A percentile compares a stretch with the other conserved stretches of the same genome.
Conservation (phyloP, 108 stramenopile species). For the Skeletonema tropicum region DNA sequence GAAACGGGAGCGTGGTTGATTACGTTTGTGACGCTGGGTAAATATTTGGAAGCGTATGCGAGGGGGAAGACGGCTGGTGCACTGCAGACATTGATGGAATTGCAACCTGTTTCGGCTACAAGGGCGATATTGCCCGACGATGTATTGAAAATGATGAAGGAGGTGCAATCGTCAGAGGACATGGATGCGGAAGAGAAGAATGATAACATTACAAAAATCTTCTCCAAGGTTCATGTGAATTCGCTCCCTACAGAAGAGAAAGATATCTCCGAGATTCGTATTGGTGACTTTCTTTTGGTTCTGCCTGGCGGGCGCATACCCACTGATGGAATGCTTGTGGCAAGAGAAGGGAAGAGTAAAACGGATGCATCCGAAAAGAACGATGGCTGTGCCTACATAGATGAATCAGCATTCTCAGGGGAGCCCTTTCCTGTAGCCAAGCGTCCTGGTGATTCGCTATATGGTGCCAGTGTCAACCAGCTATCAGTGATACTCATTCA, state of each 20-base stretch:
- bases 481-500: conserved; percentile 67
- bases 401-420: conserved; percentile 94
- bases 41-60: conserved; percentile 89
- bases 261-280: conserved; percentile 45
- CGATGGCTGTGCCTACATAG: conserved; percentile 58
- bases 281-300: conserved; percentile 76
- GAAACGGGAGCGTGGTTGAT: conserved; percentile 97
- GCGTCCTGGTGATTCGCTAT: conserved; percentile 55
- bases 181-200: conserved; percentile 18
- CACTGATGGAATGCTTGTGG: conserved; percentile 74
- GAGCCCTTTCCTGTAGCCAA: conserved; percentile 92
- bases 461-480: conserved; percentile 83
- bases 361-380: not conserved
- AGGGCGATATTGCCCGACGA: conserved; percentile 28
- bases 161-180: conserved; percentile 15
- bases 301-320: conserved; percentile 79
- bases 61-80: conserved; percentile 90
- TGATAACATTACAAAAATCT: conserved; percentile 24
- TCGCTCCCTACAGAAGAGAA: conserved; percentile 58
- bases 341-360: conserved; percentile 23
- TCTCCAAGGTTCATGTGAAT: conserved; percentile 41
- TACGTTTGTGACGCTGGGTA: conserved; percentile 95
- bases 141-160: conserved; percentile 10
- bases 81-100: conserved; percentile 83
- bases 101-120: conserved; percentile 74